Conservation (phyloP, 164 flowering plant species). For the Liriodendron chinense region DNA sequence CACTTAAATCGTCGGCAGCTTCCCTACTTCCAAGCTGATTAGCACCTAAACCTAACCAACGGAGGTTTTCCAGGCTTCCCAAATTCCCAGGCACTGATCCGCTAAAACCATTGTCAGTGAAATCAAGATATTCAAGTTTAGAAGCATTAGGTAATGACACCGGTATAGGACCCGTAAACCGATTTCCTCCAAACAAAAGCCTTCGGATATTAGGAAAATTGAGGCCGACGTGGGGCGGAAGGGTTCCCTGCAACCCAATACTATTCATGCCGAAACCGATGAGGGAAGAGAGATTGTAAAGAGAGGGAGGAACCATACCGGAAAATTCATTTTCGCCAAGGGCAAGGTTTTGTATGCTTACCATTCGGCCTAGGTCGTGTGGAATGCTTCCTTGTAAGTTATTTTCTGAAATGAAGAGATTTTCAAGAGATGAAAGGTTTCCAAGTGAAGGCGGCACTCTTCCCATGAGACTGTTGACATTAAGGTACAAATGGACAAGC, state of each 20-base stretch:
- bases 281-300: conserved; percentile 27
- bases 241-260: conserved; percentile 22
- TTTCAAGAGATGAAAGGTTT: conserved; percentile 32
- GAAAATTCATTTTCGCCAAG: conserved; percentile 13
- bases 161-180: background rate
- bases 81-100: conserved; percentile 8
- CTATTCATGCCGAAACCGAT: background rate
- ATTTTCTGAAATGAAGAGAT: conserved; percentile 14
- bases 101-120: background rate
- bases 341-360: background rate
- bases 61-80: background rate
- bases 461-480: conserved; percentile 32
- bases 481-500: conserved; percentile 11
- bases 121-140: background rate
- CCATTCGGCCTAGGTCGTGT: conserved; percentile 14
- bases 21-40: conserved; percentile 2
- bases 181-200: background rate
- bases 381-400: conserved; percentile 29
- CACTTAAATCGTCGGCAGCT: background rate
- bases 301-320: conserved; percentile 26
- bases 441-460: conserved; percentile 30
- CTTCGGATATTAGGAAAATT: conserved; percentile 22
- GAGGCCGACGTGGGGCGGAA: conserved; percentile 23
- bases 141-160: conserved; percentile 10
- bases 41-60: background rate